These are phyloP conservation scores for Rutstroemia sp. DNA, from an alignment of 2,329 filamentous ascomycete species.

Conservation along the genomic window DNA sequence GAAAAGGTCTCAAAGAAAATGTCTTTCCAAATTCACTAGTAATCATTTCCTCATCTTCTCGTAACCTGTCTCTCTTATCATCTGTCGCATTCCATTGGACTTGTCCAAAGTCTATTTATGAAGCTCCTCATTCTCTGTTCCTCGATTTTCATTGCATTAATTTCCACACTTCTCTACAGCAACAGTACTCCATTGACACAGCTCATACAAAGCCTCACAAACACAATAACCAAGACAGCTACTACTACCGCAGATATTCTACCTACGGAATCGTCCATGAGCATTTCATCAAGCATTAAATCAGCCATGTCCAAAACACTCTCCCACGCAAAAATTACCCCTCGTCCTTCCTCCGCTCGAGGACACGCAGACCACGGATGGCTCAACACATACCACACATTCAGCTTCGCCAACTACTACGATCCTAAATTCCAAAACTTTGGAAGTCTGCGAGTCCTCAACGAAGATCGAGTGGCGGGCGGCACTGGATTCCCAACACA, in stretches of 20 bases:
- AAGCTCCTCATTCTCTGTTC: slow-evolving; percentile 27
- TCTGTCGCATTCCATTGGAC: slow-evolving; percentile 14
- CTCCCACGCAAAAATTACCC: slow-evolving; percentile 62
- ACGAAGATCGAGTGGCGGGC: slow-evolving; percentile 75
- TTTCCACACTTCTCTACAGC: slow-evolving; percentile 22
- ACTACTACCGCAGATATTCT: slow-evolving; percentile 4
- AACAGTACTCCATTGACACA: slow-evolving; percentile 22
- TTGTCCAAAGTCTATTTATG: slow-evolving; percentile 25
- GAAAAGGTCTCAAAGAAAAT: background rate
- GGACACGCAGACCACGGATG: slow-evolving; percentile 79
- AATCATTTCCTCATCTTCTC: slow-evolving; percentile 8
- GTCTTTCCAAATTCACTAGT: slow-evolving; percentile 2
- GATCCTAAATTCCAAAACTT: slow-evolving; percentile 46
- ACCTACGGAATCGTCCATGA: slow-evolving; percentile 18
- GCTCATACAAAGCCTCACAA: slow-evolving; percentile 17
- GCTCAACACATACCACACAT: slow-evolving; percentile 61
- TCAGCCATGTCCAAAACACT: slow-evolving; percentile 54
- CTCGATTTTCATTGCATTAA: slow-evolving; percentile 28
- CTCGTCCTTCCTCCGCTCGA: slow-evolving; percentile 62
- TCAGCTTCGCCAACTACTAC: slow-evolving; percentile 15
- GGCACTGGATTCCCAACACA: slow-evolving; percentile 78
- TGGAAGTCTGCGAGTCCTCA: slow-evolving; percentile 75
- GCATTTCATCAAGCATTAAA: slow-evolving; percentile 28
- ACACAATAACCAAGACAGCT: background rate
- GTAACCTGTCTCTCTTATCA: slow-evolving; percentile 15